phyloP scores from a whole-genome alignment of 1,284 basidiomycete species.

The Naganishia cerealis region DNA sequence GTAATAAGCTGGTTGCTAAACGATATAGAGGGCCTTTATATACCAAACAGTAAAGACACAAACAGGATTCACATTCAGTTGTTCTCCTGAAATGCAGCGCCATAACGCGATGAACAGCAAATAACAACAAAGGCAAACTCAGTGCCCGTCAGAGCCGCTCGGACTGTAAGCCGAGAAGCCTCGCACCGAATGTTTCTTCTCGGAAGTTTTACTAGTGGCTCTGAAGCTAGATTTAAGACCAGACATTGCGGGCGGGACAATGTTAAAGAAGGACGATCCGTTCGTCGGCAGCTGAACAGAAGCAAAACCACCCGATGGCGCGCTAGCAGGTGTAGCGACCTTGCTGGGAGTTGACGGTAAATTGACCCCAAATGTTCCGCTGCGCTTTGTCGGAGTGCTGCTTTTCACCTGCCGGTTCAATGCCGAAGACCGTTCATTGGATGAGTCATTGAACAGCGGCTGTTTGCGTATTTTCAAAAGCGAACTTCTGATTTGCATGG shows the following conservation, averaged over 20 bases:
- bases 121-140: background rate
- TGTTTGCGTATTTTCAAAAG: conserved; percentile 12
- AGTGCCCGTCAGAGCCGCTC: conserved; percentile 1
- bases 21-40: too few relatives aligned
- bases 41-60: too few relatives aligned
- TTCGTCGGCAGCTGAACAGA: conserved; percentile 14
- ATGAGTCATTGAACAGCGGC: conserved; percentile 10
- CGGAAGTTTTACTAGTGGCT: conserved; percentile 4
- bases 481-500: conserved; percentile 7
- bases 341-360: conserved; percentile 15
- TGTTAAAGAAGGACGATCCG: conserved; percentile 18
- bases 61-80: too few relatives aligned
- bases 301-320: background rate
- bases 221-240: conserved; percentile 21
- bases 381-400: conserved; percentile 4
- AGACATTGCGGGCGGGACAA: conserved; percentile 13
- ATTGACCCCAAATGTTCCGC: conserved; percentile 15
- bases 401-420: conserved; percentile 10
- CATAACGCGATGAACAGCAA: background rate
- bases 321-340: background rate
- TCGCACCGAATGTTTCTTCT: conserved; percentile 18
- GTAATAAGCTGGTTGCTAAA: too few relatives aligned
- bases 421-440: conserved; percentile 18
- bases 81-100: too few relatives aligned
- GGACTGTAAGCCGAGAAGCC: conserved; percentile 26